A percentile compares a stretch with the other conserved stretches of the same genome.
Evolutionary conservation across 2,329 filamentous ascomycete genomes (phyloP).

Genomic region (Microcyclosporella mali): DNA sequence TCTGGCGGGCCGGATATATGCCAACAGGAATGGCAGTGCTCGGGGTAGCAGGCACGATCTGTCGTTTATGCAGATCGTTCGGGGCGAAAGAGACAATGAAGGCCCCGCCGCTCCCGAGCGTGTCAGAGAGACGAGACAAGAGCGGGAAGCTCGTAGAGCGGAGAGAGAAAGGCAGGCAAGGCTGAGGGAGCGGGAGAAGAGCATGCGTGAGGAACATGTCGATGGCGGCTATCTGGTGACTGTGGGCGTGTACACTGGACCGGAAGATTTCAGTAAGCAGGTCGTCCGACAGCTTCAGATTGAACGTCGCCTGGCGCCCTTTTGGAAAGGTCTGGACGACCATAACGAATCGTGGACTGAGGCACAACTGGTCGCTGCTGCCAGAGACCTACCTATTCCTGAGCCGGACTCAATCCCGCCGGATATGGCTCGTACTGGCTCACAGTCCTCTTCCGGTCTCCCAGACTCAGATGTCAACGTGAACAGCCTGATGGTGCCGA

Average conservation of each 20-base stretch:
- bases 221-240: conserved; percentile 95
- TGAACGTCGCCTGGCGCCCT: conserved; percentile 84
- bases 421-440: conserved; percentile 50
- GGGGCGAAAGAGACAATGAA: conserved; percentile 43
- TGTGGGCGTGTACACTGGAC: conserved; percentile 83
- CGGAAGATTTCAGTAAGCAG: conserved; percentile 87
- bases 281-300: conserved; percentile 92
- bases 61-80: conserved; percentile 51
- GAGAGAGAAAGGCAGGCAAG: conserved; percentile 73
- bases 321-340: conserved; percentile 90
- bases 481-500: conserved; percentile 71
- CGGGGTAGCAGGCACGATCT: conserved; percentile 54
- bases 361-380: conserved; percentile 88
- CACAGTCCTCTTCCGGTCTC: conserved; percentile 34
- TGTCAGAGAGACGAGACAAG: conserved; percentile 81
- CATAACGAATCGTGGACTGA: conserved; percentile 87
- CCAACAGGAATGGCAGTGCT: conserved; percentile 38
- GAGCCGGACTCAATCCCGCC: conserved; percentile 75
- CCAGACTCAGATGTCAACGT: conserved; percentile 55
- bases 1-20: conserved; percentile 36
- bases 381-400: conserved; percentile 75
- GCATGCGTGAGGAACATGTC: conserved; percentile 83
- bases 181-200: conserved; percentile 79
- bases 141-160: conserved; percentile 76
- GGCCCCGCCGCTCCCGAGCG: conserved; percentile 43